These are phyloP conservation scores for Diaporthe longicolla DNA, from an alignment of 2,329 filamentous ascomycete species.

Conservation along the genomic window DNA sequence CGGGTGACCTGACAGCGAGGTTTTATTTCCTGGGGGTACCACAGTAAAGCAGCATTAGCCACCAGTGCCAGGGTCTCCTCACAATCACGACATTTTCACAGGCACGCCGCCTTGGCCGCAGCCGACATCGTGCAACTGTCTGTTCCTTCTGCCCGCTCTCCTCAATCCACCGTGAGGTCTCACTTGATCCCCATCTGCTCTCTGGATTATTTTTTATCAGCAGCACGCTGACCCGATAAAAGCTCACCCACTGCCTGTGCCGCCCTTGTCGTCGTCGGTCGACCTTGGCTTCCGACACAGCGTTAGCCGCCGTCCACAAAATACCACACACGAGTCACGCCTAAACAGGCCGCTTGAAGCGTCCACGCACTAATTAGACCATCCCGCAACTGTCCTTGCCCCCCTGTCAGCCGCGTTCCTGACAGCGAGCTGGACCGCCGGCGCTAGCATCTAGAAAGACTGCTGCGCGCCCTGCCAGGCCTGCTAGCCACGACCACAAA, in stretches of 20 bases:
- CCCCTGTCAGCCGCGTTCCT: conserved; percentile 14
- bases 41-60: too few species aligned
- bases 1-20: too few species aligned
- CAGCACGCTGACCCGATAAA: background rate
- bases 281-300: background rate
- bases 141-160: background rate
- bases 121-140: conserved; percentile 12
- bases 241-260: background rate
- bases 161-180: too few species aligned
- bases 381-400: conserved; percentile 2
- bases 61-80: conserved; percentile 19
- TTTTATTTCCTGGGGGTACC: too few species aligned
- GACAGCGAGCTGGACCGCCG: background rate
- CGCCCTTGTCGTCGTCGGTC: background rate
- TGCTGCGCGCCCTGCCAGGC: background rate
- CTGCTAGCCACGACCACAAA: background rate
- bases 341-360: conserved; percentile 3
- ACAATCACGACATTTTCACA: conserved; percentile 33
- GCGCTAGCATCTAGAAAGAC: background rate
- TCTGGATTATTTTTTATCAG: background rate
- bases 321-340: conserved; percentile 22
- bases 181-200: background rate
- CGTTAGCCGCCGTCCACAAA: conserved; percentile 7
- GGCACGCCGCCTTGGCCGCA: conserved; percentile 26
- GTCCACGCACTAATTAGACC: conserved; percentile 1